A percentile compares a stretch with the other conserved stretches of the same genome.
phyloP scores from a whole-genome alignment of 139 green algal genomes.

The Zygnema cylindricum region DNA sequence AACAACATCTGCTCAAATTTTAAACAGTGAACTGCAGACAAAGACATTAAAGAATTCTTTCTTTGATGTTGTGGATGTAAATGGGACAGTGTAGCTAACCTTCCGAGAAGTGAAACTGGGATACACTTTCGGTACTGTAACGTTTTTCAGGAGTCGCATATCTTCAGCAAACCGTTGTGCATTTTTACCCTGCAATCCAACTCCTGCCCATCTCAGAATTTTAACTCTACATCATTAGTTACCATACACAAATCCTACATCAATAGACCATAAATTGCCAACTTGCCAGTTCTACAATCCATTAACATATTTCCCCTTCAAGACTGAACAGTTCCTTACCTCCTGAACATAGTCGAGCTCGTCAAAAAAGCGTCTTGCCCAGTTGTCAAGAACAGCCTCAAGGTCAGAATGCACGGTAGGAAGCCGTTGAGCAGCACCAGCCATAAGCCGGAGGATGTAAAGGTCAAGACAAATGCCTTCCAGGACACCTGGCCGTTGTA shows the following conservation, averaged over 20 bases:
- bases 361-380: constrained; percentile 77
- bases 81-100: constrained; percentile 3
- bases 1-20: too few species aligned
- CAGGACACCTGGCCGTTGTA: constrained; percentile 87
- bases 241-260: too few species aligned
- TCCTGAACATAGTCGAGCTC: constrained; percentile 94
- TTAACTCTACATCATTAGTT: too few species aligned
- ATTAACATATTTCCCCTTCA: too few species aligned
- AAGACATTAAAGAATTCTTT: too few species aligned
- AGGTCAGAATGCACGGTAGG: constrained; percentile 73
- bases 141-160: constrained; percentile 40
- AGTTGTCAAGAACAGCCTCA: constrained; percentile 69
- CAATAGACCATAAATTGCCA: too few species aligned
- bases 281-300: too few species aligned
- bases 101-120: constrained; percentile 44
- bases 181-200: constrained; percentile 40
- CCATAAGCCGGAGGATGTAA: constrained; percentile 84
- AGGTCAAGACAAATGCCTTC: constrained; percentile 87
- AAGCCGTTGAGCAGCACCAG: constrained; percentile 63
- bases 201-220: too few species aligned
- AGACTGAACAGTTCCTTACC: too few species aligned
- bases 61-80: too few species aligned
- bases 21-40: too few species aligned
- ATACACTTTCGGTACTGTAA: constrained; percentile 41
- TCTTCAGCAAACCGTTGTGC: constrained; percentile 61